Evolutionary conservation across 169 alveolate genomes (phyloP).

Genomic region (Neospora caninum): DNA sequence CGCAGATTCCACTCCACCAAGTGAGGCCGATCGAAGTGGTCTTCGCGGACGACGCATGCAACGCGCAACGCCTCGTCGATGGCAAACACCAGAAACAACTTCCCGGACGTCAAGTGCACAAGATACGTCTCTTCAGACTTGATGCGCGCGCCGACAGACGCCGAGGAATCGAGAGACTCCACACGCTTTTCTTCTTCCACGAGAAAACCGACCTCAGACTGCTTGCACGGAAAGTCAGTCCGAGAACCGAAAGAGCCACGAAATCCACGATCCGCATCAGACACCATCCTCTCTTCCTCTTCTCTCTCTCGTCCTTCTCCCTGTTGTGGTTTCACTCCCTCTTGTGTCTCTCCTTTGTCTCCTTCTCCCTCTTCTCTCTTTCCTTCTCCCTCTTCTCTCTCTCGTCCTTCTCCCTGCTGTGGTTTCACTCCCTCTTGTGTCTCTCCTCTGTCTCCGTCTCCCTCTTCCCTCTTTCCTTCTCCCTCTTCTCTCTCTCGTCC

Average conservation of each 20-base stretch:
- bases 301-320: neutral
- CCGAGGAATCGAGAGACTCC: too few species aligned
- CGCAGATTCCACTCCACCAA: constrained; percentile 72
- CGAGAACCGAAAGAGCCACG: too few species aligned
- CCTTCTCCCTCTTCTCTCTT: constrained; percentile 52
- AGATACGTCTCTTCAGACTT: constrained; percentile 77
- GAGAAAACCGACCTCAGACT: too few species aligned
- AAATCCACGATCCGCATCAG: too few species aligned
- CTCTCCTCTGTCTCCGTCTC: neutral
- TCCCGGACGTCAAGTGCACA: constrained; percentile 70
- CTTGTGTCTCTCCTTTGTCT: constrained; percentile 28
- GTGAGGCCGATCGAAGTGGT: constrained; percentile 85
- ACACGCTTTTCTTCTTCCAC: too few species aligned
- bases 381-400: neutral
- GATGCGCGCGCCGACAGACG: constrained; percentile 77
- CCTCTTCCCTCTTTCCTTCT: neutral
- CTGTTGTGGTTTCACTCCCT: neutral
- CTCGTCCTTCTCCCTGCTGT: neutral
- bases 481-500: neutral
- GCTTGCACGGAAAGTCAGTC: too few species aligned
- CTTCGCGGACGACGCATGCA: constrained; percentile 84
- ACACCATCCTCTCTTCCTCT: neutral
- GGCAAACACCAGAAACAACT: constrained; percentile 80
- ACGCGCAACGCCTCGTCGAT: constrained; percentile 83
- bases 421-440: neutral